Evolutionary conservation across 2,329 filamentous ascomycete genomes (phyloP), one percentile per base, ranked within the genome.

Genomic region (Leptographium procerum): DNA sequence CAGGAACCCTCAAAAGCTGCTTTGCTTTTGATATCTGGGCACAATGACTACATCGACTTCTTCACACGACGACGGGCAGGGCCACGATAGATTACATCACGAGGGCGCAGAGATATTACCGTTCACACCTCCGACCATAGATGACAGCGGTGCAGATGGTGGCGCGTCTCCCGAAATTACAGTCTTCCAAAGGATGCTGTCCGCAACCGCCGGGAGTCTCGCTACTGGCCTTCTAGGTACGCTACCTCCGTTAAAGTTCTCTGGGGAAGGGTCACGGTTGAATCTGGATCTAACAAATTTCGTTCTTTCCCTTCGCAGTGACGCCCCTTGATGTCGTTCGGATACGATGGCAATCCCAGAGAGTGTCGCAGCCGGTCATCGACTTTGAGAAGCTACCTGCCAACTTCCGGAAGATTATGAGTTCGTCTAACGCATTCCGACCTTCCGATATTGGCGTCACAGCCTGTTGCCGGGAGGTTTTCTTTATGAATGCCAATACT

Each of bases 271-370:
- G n/a, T n/a, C n/a, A n/a, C n/a, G n/a, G n/a, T n/a, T n/a, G n/a
- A n/a, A n/a, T n/a, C n/a, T n/a, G n/a, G n/a, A 52, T 43, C 34
- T 34, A 14, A 31, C 43, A 1, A 5, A 5, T n/a, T n/a, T n/a
- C n/a, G n/a, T n/a, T 2, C 22, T 45, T 13, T 29, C 8, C 22
- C 19, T 16, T n/a, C 9, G 9, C 64, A 95, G 92, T 95, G 34
- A 99, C 94, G 6, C 94, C 94, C 52, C 85, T 99, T 56, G 94
- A 99, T 69, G 94, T 99, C 62, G 94, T 99, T 61, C 89, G 94
- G 62, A 90, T 99, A 52, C 90, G 94, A 62, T 79, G 96, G 57
- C 94, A 99, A 72, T 92, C 94, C 1, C 92, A 97, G 68, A 74
- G 77, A 77, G 68, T 71, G 50, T 64, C 64, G 16, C 64, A 64